A percentile compares a stretch with the other conserved stretches of the same genome.
These are phyloP conservation scores for Rhodotorula sp. DNA, from an alignment of 1,284 basidiomycete genomes.

Conservation along the genomic window DNA sequence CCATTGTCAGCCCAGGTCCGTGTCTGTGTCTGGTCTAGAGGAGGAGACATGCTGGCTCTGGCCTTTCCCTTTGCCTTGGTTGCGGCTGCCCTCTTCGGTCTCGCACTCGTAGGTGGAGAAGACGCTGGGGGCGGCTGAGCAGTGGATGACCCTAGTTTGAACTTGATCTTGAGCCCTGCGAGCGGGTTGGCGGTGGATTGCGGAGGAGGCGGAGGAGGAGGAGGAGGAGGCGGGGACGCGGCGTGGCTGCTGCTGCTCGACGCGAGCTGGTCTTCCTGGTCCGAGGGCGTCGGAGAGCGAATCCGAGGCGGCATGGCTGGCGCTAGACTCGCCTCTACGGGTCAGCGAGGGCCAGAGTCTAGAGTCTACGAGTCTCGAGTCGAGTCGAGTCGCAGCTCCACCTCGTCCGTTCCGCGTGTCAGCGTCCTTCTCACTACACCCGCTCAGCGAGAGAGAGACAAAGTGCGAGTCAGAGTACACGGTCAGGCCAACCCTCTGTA, in stretches of 20 bases:
- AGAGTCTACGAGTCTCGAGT: neutral
- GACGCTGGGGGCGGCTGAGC: too few species aligned
- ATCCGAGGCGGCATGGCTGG: conserved; percentile 25
- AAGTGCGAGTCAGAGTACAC: too few species aligned
- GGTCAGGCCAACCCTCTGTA: neutral
- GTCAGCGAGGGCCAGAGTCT: neutral
- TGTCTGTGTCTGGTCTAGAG: too few species aligned
- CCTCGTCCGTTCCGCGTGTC: neutral
- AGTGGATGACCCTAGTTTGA: conserved; percentile 25
- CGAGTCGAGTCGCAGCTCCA: neutral
- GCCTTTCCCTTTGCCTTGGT: conserved; percentile 6
- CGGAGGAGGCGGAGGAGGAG: neutral
- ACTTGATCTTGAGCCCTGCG: conserved; percentile 38
- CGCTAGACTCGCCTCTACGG: neutral
- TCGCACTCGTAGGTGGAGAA: accelerated
- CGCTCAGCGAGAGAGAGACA: neutral
- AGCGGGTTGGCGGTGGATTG: neutral
- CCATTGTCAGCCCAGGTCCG: too few species aligned
- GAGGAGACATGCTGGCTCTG: conserved; percentile 1
- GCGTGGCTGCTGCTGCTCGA: too few species aligned
- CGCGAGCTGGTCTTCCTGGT: conserved; percentile 30
- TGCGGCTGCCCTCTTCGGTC: neutral
- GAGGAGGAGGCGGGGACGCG: neutral
- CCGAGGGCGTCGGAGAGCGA: conserved; percentile 23
- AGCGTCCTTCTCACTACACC: neutral